Base-by-base conservation (phyloP, 768 basidiomycete genomes). In the Chiua virens region DNA sequence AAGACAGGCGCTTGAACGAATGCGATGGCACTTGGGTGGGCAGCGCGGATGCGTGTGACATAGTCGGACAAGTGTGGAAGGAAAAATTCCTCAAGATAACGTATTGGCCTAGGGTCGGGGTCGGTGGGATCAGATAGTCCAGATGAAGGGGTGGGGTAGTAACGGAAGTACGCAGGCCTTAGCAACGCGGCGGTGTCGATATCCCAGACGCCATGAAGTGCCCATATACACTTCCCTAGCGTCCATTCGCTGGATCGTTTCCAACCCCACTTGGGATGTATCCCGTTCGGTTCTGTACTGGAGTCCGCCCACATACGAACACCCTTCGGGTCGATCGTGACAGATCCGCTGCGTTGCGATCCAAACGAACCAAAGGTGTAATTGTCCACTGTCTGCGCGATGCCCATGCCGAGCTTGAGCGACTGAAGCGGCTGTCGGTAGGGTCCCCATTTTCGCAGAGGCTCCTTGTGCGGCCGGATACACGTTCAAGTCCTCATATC, bases 1-100 rank as follows among this genome's bases (percentile, higher is more conserved):
- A 98, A 98, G 1, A 98, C 92, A 7, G 95, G 91, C 0, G 92
- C 89, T 53, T 95, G 91, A 41, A 96, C 75, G 63, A 98, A 96
- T n/a, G 86, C 74, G 57, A 98, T 94, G 8, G 89, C 85, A 46
- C 87, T 82, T 1, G 88, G 87, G 62, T 98, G 93, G 6, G 81
- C 66, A 5, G 68, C 44, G 1, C 92, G 80, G 36, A 94, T 82
- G 15, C 83, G 76, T 2, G 62, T 55, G 1, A 80, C 70, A 55
- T 80, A 93, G 8, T 67, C 69, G 22, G 74, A 66, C 71, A 81
- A 85, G 62, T 92, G 89, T 1, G 87, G 80, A 32, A 79, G 77
- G 85, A 92, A 93, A 65, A 87, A 95, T 58, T 94, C 87, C 3
- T 73, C 61, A 45, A 90, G 79, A 63, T 92, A 96, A 38, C 84